Conservation (phyloP, 805 yeast species). For the Brettanomyces sp. region DNA sequence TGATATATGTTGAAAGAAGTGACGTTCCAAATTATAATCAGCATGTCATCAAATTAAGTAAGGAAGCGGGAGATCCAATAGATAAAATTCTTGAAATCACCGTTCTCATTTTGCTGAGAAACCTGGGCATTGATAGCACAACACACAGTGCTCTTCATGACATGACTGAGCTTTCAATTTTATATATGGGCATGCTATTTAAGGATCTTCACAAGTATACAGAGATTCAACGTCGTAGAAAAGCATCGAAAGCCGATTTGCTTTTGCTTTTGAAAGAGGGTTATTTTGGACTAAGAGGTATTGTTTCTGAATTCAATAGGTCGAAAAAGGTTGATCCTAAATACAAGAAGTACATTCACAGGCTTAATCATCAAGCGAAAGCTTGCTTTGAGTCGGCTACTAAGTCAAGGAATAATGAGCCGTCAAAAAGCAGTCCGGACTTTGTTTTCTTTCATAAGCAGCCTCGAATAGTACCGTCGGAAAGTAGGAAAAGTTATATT, state of each 20-base stretch:
- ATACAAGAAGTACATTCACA: constrained; percentile 3
- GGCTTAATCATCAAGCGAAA: constrained; percentile 7
- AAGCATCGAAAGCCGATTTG: constrained; percentile 46
- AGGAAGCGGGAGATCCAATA: constrained; percentile 18
- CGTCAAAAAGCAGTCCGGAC: constrained; percentile 3
- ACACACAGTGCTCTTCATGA: constrained; percentile 29
- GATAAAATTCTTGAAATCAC: constrained; percentile 24
- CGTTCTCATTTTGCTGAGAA: constrained; percentile 27
- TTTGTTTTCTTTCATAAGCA: constrained; percentile 4
- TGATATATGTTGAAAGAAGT: neutral
- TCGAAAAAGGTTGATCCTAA: constrained; percentile 14
- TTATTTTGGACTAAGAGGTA: constrained; percentile 28
- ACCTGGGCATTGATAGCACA: constrained; percentile 21
- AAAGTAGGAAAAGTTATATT: constrained; percentile 14
- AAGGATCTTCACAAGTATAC: constrained; percentile 38
- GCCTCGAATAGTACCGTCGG: constrained; percentile 47
- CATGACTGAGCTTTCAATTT: constrained; percentile 25
- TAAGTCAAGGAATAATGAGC: neutral
- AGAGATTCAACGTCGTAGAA: constrained; percentile 50
- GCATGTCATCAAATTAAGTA: neutral
- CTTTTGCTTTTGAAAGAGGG: constrained; percentile 35
- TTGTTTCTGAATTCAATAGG: constrained; percentile 28
- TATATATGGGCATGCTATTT: constrained; percentile 30
- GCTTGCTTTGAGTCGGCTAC: constrained; percentile 4
- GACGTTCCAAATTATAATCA: neutral